Base-by-base conservation (phyloP, 2,329 filamentous ascomycete species). In the Sporothrix pallida region DNA sequence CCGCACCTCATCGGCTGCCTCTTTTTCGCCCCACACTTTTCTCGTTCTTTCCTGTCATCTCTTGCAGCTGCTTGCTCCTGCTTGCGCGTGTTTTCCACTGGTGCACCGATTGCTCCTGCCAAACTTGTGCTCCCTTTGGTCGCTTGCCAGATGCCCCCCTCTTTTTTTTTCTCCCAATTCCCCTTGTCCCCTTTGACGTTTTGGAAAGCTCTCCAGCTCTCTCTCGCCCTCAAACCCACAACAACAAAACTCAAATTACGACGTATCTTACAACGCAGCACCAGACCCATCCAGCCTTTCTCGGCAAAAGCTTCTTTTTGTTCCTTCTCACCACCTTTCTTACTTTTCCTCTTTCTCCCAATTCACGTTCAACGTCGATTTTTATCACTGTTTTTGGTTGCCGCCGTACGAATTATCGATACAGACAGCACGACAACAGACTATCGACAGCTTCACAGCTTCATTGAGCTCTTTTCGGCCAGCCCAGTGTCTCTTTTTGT, bases 281-380 rank as follows among this genome's bases (percentile, higher is more conserved):
- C 44, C 65, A 69, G 65, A 54, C 65, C 65, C 65, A 37, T 54
- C 46, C 65, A 42, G 65, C 67, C 68, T 60, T 46, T 70, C 68
- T 60, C 68, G 50, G 52, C 68, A 58, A 58, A 58, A 46, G 31
- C 52, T 54, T 48, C 52, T 62, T 70, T 48, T 54, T 56, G 20
- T 1, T 54, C 42, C 26, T 52, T 42, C 17, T 48, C 44, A 6
- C n/a, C 74, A 44, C 23, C 60, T 8, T 23, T 54, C 20, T 42
- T 13, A 42, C 56, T 6, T 13, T 68, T 9, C 6, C 58, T n/a
- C n/a, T n/a, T 65, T 1, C 31, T 37, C 31, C 31, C 7, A 37
- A 7, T 37, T 37, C 31, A 48, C 63, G 20, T 37, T 17, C 2
- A 9, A 31, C 46, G 23, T 31, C 37, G 37, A 65, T 20, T 15